phyloP scores from a whole-genome alignment of 257 asterid genomes.

The Datura wrightii region DNA sequence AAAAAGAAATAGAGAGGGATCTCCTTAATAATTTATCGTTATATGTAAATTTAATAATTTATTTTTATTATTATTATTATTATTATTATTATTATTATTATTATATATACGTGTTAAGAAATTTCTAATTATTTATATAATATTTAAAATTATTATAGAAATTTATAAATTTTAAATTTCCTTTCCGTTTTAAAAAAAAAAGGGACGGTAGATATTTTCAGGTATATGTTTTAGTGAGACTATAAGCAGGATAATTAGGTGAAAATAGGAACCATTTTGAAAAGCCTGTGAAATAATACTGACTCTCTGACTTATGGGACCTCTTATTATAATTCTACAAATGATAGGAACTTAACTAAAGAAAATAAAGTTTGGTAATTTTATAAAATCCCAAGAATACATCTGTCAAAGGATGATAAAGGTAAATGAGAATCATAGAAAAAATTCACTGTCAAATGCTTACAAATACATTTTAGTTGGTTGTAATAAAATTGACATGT shows the following conservation, averaged over 20 bases:
- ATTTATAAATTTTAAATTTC: neutral
- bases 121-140: neutral
- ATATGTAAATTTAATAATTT: too few relatives aligned
- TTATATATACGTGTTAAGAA: neutral
- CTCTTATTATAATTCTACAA: neutral
- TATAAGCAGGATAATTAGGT: neutral
- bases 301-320: conserved; percentile 3
- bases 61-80: too few relatives aligned
- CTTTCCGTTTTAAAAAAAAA: too few relatives aligned
- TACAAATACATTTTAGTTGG: conserved; percentile 19
- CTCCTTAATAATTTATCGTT: neutral
- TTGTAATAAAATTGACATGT: conserved; percentile 14
- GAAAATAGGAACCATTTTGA: neutral
- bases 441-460: neutral
- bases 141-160: neutral
- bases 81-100: neutral
- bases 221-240: neutral
- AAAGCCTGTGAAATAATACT: neutral
- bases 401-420: neutral
- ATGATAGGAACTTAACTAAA: conserved; percentile 22
- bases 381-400: neutral
- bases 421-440: neutral
- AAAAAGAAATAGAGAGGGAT: neutral
- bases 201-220: neutral
- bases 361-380: neutral